Evolutionary conservation across 495 filamentous ascomycete species (phyloP), one percentile per base, ranked within the genome.

Genomic region (Hypoxylon fuscum): DNA sequence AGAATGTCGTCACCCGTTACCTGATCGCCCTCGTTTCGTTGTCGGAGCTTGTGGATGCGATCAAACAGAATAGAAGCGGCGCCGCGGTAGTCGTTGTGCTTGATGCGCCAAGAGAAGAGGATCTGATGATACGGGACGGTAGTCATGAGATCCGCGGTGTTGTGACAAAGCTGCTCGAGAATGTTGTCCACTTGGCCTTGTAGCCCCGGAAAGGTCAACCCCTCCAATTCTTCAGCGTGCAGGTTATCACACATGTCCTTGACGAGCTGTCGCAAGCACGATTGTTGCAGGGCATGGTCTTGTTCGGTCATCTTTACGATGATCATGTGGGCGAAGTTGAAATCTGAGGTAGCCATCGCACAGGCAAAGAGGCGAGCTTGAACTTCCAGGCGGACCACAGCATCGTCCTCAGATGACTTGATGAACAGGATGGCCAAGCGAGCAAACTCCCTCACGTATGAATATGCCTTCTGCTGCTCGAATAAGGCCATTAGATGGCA

Each of bases 61-160:
- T 89, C 85, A 31, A 90, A 78, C 20, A 96, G 81, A 40, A 92
- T 83, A 40, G 88, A 84, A 0, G 95, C 93, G 2, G 91, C 95
- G 44, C 94, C 95, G 32, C 93, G 90, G 76, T 90, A 95, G 72
- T 98, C 91, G 51, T 85, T 83, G 46, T 87, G 89, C 61, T 85
- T 84, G 53, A 97, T 87, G 48, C 96, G 87, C 83, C 91, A 98
- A 17, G 93, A 86, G 64, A 96, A 95, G 22, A 98, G 85, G 38
- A 96, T 87, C 64, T 91, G 88, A 68, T 89, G 89, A 73, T 90
- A 93, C 5, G 85, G 87, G 1, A 84, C 79, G 20, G 82, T 84
- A 17, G 77, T 76, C 37, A 79, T 70, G 27, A 90, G 80, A 61
- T 87, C 87, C 17, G 82, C 69, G 20, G 82, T 81, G 8, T 79